Percentiles rank a stretch among this genome's conserved stretches.
phyloP scores from a whole-genome alignment of 768 basidiomycete species.

The Agrocybe pediades region DNA sequence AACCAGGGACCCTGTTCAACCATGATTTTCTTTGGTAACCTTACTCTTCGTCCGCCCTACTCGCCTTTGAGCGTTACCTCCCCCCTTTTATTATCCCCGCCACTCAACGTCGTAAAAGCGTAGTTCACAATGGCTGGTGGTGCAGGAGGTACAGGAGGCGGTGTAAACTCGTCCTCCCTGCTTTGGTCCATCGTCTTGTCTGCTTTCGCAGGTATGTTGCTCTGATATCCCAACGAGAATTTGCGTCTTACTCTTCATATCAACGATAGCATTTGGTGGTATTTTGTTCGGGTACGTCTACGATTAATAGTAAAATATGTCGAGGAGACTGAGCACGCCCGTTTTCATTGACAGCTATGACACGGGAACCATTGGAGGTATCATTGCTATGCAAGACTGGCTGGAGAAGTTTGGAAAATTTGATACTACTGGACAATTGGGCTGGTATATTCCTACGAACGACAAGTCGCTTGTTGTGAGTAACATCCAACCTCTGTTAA shows the following conservation, averaged over 20 bases:
- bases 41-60: conserved; percentile 4
- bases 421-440: conserved; percentile 10
- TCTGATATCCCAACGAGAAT: not conserved
- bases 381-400: conserved; percentile 65
- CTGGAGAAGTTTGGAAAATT: conserved; percentile 47
- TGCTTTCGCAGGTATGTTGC: conserved; percentile 32
- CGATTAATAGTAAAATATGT: conserved; percentile 1
- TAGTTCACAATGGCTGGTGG: conserved; percentile 26
- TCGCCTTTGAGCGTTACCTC: conserved; percentile 8
- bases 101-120: not conserved
- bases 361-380: conserved; percentile 80
- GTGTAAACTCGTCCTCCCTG: conserved; percentile 28
- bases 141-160: conserved; percentile 33
- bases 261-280: conserved; percentile 39
- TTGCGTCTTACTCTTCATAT: not conserved
- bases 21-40: conserved; percentile 6
- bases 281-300: conserved; percentile 41
- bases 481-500: not conserved
- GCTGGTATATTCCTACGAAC: conserved; percentile 45
- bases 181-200: conserved; percentile 39
- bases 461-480: conserved; percentile 40
- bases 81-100: not conserved
- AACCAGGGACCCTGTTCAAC: conserved; percentile 8
- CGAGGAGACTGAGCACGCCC: not conserved
- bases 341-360: conserved; percentile 49